These are phyloP conservation scores for Talaromyces nanjingensis DNA, from an alignment of 495 filamentous ascomycete species.

Conservation along the genomic window DNA sequence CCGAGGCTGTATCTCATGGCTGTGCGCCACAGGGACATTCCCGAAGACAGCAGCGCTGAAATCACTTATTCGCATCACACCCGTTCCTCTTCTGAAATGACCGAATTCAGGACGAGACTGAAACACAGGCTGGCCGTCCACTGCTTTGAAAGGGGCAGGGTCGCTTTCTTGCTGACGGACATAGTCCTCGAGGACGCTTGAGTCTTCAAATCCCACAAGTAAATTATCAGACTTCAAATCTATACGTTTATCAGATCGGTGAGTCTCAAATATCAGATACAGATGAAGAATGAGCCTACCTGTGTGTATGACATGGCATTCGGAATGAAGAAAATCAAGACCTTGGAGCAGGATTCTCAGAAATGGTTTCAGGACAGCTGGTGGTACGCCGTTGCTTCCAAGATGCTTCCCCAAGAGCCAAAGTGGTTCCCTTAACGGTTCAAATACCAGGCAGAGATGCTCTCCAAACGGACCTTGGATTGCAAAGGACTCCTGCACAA, in stretches of 20 bases:
- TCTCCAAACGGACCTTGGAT: constrained; percentile 17
- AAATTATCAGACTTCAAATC: constrained; percentile 35
- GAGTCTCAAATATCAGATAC: background rate
- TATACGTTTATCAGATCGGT: constrained; percentile 9
- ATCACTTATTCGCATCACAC: constrained; percentile 24
- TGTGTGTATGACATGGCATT: constrained; percentile 31
- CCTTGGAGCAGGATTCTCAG: constrained; percentile 22
- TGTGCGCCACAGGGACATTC: constrained; percentile 14
- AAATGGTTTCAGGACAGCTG: constrained; percentile 22
- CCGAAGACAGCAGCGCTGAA: constrained; percentile 27
- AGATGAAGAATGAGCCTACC: constrained; percentile 14
- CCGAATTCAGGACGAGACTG: constrained; percentile 27
- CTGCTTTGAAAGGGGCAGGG: constrained; percentile 20
- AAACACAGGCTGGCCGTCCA: constrained; percentile 21
- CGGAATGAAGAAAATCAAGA: constrained; percentile 32
- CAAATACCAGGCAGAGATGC: constrained; percentile 27
- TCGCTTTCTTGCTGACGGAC: constrained; percentile 18
- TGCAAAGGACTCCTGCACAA: constrained; percentile 20
- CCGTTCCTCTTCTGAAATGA: constrained; percentile 14
- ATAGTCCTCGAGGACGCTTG: constrained; percentile 21
- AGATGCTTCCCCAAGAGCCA: constrained; percentile 19
- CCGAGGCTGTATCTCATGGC: constrained; percentile 25
- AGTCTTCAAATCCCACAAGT: constrained; percentile 29
- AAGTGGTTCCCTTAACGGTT: constrained; percentile 26
- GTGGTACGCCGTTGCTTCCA: constrained; percentile 15